phyloP scores from a whole-genome alignment of 78 protist species.

The Dictyostelium intermedium region DNA sequence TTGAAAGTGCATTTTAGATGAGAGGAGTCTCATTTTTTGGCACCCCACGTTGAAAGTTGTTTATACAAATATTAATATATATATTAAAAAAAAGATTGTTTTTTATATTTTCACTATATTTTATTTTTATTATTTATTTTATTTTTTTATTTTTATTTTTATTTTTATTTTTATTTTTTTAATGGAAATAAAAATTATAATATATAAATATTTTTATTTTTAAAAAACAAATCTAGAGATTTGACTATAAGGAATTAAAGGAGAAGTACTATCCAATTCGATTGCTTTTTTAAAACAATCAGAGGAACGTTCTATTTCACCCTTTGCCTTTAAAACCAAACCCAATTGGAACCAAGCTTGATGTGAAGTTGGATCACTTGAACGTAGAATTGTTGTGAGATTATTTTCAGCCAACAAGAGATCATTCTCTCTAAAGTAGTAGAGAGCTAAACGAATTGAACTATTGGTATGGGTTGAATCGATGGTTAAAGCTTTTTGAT shows the following conservation, averaged over 20 bases:
- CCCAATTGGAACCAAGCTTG: constrained; percentile 75
- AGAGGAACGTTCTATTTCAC: constrained; percentile 70
- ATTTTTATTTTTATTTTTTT: not conserved
- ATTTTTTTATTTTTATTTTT: too few relatives aligned
- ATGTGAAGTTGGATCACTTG: constrained; percentile 70
- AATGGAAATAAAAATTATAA: too few relatives aligned
- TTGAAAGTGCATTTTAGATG: too few relatives aligned
- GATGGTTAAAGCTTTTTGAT: constrained; percentile 42
- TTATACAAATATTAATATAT: too few relatives aligned
- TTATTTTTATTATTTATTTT: too few relatives aligned
- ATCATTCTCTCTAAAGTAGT: constrained; percentile 31
- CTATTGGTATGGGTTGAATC: constrained; percentile 62
- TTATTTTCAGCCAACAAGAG: constrained; percentile 59
- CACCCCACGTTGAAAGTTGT: too few relatives aligned
- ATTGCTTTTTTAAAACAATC: constrained; percentile 73
- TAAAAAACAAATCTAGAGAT: constrained; percentile 51
- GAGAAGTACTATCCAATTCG: constrained; percentile 60
- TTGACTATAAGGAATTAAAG: constrained; percentile 54
- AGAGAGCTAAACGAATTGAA: constrained; percentile 32
- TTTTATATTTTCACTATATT: too few relatives aligned
- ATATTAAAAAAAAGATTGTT: too few relatives aligned
- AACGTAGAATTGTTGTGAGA: constrained; percentile 45
- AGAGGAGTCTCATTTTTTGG: too few relatives aligned
- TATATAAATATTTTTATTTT: too few relatives aligned
- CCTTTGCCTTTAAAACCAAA: constrained; percentile 52